These are phyloP conservation scores for Botryosphaeria dothidea DNA, from an alignment of 2,329 filamentous ascomycete species.

Conservation along the genomic window DNA sequence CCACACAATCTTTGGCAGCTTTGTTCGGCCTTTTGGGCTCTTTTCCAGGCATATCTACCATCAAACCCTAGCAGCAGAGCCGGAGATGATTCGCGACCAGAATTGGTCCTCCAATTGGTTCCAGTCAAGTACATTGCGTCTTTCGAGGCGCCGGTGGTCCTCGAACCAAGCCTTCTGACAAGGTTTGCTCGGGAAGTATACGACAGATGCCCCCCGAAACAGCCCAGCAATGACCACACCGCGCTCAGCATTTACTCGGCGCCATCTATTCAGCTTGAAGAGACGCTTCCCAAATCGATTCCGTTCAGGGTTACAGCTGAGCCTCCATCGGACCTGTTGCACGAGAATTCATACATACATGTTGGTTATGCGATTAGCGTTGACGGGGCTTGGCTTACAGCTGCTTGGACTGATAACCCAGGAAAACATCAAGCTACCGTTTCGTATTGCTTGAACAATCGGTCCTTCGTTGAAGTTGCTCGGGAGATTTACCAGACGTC, in stretches of 20 bases:
- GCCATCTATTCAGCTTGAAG: slow-evolving; percentile 72
- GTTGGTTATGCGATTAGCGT: slow-evolving; percentile 75
- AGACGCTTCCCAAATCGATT: slow-evolving; percentile 67
- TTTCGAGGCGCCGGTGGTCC: slow-evolving; percentile 62
- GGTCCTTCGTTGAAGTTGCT: slow-evolving; percentile 65
- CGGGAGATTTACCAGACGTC: slow-evolving; percentile 79
- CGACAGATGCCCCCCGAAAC: slow-evolving; percentile 65
- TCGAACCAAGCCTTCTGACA: slow-evolving; percentile 37
- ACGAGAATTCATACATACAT: slow-evolving; percentile 79
- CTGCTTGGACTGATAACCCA: slow-evolving; percentile 77
- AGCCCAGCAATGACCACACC: slow-evolving; percentile 33
- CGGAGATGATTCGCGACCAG: slow-evolving; percentile 41
- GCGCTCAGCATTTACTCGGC: slow-evolving; percentile 59
- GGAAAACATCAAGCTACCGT: slow-evolving; percentile 72
- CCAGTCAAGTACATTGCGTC: slow-evolving; percentile 69
- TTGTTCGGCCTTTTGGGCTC: slow-evolving; percentile 71
- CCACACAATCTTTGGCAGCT: slow-evolving; percentile 64
- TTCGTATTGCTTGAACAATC: slow-evolving; percentile 69
- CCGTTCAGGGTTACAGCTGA: slow-evolving; percentile 71
- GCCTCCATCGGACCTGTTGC: slow-evolving; percentile 71
- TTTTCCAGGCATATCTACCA: slow-evolving; percentile 65
- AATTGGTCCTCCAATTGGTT: slow-evolving; percentile 76
- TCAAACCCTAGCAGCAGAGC: slow-evolving; percentile 46
- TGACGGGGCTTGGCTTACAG: slow-evolving; percentile 76
- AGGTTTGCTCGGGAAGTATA: slow-evolving; percentile 72